Base-by-base conservation (phyloP, 2,329 filamentous ascomycete genomes). In the Podosphaera fusca region DNA sequence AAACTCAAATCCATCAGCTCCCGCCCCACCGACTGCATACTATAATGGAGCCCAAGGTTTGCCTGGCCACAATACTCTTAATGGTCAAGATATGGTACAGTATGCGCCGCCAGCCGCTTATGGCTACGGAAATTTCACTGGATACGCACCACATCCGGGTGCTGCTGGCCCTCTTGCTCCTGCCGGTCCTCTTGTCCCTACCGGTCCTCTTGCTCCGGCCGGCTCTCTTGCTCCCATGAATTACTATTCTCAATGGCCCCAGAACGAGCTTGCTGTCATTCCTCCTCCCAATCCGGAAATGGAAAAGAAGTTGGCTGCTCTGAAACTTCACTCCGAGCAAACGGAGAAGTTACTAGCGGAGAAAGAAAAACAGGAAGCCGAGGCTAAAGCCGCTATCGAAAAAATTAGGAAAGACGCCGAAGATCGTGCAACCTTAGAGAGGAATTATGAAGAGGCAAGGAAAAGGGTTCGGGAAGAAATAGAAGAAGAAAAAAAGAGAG, bases 281-380 rank as follows among this genome's bases (percentile, higher is more conserved):
- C 40, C 59, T 10, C 55, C 58, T n/a, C 53, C 58, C 33, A 63
- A 64, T 57, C 60, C 62, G 42, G 64, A 64, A 51, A 58, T 60
- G 51, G 74, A 76, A 59, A 73, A 83, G 57, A 79, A 79, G 63
- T 71, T 82, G 60, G 72, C 72, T n/a, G 74, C 82, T 58, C 75
- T 82, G 60, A 69, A 70, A 8, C 71, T 77, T 49, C 72, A 77
- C 60, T 69, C 67, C 3, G 71, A 66, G 45, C 60, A 74, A 58
- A 72, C 71, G 35, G 70, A 68, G 30, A 60, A 58, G 33, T 58
- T 60, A 38, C 72, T 58, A 55, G 71, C 70, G 6, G 70, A 72
- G 6, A 58, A 58, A 35, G 35, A 60, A 42, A 57, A 58, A 33
- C 42, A 74, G 56, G 72, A 72, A 36, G 70, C 67, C 58, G 70